Base-by-base conservation (phyloP, 345 rosid genomes). In the thale cress (Arabidopsis thaliana) region DNA sequence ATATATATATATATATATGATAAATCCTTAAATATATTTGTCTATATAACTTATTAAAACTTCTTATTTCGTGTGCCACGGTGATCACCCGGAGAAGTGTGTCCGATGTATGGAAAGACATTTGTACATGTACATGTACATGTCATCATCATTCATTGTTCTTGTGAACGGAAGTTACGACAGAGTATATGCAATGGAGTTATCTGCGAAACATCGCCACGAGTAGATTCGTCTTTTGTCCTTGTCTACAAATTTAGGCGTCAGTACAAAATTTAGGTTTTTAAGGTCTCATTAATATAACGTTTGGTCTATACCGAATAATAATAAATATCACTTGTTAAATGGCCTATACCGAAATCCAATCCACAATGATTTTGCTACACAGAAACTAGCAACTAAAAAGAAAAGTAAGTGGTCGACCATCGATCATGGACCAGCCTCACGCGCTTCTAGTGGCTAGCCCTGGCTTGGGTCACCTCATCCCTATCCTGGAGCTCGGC, bases 391-490 rank as follows among this genome's bases (percentile, higher is more conserved):
- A 2, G 3, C 28, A 49, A 3, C 1, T 28, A 28, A 2, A 22
- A 49, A 45, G 7, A n/a, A 45, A 45, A 45, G 41, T 71, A 49
- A 22, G 30, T 53, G 41, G 20, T 42, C 3, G 32, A 42, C 1
- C 24, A 55, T 69, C 53, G 67, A 58, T 58, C 73, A 75, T 75
- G 78, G 73, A 75, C 23, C 81, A 78, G 60, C 80, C 85, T 42
- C 90, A 83, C 40, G 76, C 69, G 8, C 73, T 80, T 2, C 75
- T 86, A 16, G 74, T 88, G 13, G 61, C 93, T 7, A 83, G 87
- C 61, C 93, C 91, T 9, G 89, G 93, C 48, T 32, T 86, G 41
- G 89, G 89, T 28, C 91, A 88, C 77, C 76, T 88, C 3, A 87
- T 87, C 74, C 93, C 96, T 0, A 58, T 75, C 36, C 56, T 88